These are phyloP conservation scores for Teratosphaeria nubilosa DNA, from an alignment of 2,329 filamentous ascomycete genomes.

Conservation along the genomic window DNA sequence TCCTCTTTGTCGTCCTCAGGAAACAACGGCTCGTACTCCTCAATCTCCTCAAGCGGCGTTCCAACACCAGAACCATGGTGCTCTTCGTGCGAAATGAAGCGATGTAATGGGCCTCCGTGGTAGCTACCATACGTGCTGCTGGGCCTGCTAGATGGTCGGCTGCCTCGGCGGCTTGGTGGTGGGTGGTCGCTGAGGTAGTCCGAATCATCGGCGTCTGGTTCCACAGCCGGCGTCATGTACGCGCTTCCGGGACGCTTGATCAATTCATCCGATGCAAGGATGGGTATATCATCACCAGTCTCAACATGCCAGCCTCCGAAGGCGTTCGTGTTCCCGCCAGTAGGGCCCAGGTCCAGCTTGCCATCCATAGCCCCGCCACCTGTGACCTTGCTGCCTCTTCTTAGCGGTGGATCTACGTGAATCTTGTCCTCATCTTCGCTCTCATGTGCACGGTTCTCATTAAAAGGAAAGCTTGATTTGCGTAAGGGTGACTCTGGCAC, in stretches of 20 bases:
- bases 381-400: constrained; percentile 33
- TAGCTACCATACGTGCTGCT: constrained; percentile 40
- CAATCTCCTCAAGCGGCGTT: constrained; percentile 74
- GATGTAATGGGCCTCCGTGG: constrained; percentile 45
- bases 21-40: constrained; percentile 93
- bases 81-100: constrained; percentile 44
- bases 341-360: constrained; percentile 41
- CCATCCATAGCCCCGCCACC: constrained; percentile 43
- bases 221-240: constrained; percentile 68
- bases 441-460: constrained; percentile 32
- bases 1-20: constrained; percentile 53
- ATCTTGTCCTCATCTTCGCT: constrained; percentile 54
- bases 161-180: constrained; percentile 41
- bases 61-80: constrained; percentile 37
- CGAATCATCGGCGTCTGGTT: constrained; percentile 47
- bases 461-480: constrained; percentile 38
- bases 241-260: constrained; percentile 60
- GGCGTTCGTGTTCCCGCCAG: constrained; percentile 35
- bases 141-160: constrained; percentile 53
- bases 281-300: constrained; percentile 60
- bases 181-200: constrained; percentile 39
- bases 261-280: constrained; percentile 81
- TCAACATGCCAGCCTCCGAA: constrained; percentile 47
- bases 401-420: constrained; percentile 61
- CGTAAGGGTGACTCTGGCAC: constrained; percentile 32